These are phyloP conservation scores for Coemansia sp. DNA, from an alignment of 192 early-diverging fungal genomes.

Conservation along the genomic window DNA sequence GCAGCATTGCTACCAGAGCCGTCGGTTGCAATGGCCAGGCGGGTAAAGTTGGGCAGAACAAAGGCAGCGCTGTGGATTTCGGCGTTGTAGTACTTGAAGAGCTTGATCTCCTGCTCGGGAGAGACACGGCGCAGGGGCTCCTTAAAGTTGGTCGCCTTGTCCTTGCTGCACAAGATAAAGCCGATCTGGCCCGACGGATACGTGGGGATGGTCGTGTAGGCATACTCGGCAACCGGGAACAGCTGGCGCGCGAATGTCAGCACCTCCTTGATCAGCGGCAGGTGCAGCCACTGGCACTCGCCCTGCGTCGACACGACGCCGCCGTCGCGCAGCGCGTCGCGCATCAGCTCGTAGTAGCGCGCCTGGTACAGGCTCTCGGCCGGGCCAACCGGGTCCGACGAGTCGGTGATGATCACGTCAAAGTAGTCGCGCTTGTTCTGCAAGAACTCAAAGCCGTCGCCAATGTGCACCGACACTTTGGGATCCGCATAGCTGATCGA, in stretches of 20 bases:
- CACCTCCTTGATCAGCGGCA: conserved; percentile 89
- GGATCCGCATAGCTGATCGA: conserved; percentile 91
- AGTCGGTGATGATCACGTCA: conserved; percentile 99
- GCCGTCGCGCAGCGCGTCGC: conserved; percentile 79
- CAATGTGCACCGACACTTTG: conserved; percentile 93
- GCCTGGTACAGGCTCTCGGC: conserved; percentile 93
- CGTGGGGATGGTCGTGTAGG: conserved; percentile 92
- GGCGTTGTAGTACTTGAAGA: conserved; percentile 92
- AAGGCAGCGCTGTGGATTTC: conserved; percentile 92
- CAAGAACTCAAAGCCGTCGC: conserved; percentile 94
- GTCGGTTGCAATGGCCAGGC: conserved; percentile 23
- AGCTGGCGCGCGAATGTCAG: conserved; percentile 73
- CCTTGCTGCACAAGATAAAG: conserved; percentile 90
- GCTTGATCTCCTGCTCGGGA: conserved; percentile 74
- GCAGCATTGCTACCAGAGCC: not conserved
- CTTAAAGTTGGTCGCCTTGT: conserved; percentile 66
- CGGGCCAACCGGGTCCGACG: conserved; percentile 97
- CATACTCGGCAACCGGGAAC: conserved; percentile 92
- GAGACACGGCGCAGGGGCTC: conserved; percentile 75
- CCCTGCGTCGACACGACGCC: conserved; percentile 97
- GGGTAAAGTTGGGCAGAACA: conserved; percentile 90
- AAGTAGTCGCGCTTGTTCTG: conserved; percentile 82
- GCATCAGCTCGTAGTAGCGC: conserved; percentile 92
- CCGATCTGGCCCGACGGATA: conserved; percentile 99
- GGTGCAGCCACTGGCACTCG: conserved; percentile 99